Evolutionary conservation across 2,329 filamentous ascomycete genomes (phyloP).

Genomic region (Paecilomyces variotii): DNA sequence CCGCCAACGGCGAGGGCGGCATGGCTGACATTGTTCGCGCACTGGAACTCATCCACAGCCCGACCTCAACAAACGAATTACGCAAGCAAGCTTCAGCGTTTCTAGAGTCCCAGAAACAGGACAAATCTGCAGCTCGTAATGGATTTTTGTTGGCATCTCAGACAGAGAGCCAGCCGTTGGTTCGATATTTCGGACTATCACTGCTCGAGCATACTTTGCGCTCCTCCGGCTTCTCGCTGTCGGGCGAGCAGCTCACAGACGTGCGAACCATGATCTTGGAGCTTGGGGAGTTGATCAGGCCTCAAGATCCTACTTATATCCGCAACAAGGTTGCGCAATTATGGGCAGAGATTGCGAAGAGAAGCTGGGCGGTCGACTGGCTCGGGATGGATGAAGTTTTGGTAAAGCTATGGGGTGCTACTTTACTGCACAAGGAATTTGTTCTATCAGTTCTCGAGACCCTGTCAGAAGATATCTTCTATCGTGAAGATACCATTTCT

Average conservation of each 20-base stretch:
- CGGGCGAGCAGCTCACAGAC: conserved; percentile 56
- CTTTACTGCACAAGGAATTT: conserved; percentile 66
- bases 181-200: conserved; percentile 89
- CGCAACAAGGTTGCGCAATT: conserved; percentile 90
- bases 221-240: conserved; percentile 73
- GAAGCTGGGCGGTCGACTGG: conserved; percentile 89
- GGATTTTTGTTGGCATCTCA: conserved; percentile 77
- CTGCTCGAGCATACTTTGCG: conserved; percentile 84
- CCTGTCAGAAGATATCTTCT: conserved; percentile 89
- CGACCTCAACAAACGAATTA: conserved; percentile 69
- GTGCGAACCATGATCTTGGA: conserved; percentile 70
- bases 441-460: conserved; percentile 85
- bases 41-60: conserved; percentile 77
- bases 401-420: conserved; percentile 65
- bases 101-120: conserved; percentile 76
- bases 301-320: conserved; percentile 70
- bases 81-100: conserved; percentile 77
- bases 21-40: conserved; percentile 63
- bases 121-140: conserved; percentile 70
- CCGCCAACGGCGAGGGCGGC: conserved; percentile 27
- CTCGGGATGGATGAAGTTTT: conserved; percentile 85
- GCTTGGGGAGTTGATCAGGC: conserved; percentile 63
- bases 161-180: conserved; percentile 64
- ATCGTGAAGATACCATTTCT: conserved; percentile 78
- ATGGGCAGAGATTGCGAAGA: conserved; percentile 91